Evolutionary conservation across 768 basidiomycete genomes (phyloP), one percentile per base, ranked within the genome.

Genomic region (Mycena pura): DNA sequence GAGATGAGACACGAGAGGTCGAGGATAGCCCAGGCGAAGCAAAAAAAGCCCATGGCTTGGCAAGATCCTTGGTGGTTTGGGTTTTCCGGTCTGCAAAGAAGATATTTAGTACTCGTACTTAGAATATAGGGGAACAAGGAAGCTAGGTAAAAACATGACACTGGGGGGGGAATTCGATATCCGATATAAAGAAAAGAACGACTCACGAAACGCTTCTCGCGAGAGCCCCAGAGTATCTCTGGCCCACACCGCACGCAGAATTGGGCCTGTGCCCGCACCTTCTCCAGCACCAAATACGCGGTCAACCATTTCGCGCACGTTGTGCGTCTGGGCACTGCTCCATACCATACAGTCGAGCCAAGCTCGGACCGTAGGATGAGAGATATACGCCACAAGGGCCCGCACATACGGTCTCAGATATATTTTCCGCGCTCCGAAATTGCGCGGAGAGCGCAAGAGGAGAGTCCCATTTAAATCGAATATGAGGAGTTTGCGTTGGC

Each of bases 201-300:
- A 84, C 92, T 73, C 69, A 94, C 93, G 62, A 68, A 92, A 95
- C 17, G 89, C 84, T 21, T 72, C 74, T 15, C 76, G 65, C 3
- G 74, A 78, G 21, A 95, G 71, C 1, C 92, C 93, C 0, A 95
- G 75, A 13, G 89, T 90, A 68, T 91, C 91, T 52, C 93, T 78
- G 15, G 91, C 90, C 93, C 93, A 95, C 0, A 93, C 79, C 0
- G 86, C 90, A 13, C 84, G 74, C 9, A 93, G 72, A 17, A 72
- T 67, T 8, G 57, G 52, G 14, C 62, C 63, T 11, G 22, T 36
- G 4, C 59, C 63, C 13, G 43, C 61, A 9, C 63, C 60, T 29
- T 63, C 63, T 1, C 57, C 57, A 14, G 25, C 48, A 4, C 78
- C 82, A 63, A 87, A 86, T 13, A 76, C 75, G 17, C 74, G 72